phyloP scores from a whole-genome alignment of 2,329 filamentous ascomycete genomes.

The Aspergillus fischeri region DNA sequence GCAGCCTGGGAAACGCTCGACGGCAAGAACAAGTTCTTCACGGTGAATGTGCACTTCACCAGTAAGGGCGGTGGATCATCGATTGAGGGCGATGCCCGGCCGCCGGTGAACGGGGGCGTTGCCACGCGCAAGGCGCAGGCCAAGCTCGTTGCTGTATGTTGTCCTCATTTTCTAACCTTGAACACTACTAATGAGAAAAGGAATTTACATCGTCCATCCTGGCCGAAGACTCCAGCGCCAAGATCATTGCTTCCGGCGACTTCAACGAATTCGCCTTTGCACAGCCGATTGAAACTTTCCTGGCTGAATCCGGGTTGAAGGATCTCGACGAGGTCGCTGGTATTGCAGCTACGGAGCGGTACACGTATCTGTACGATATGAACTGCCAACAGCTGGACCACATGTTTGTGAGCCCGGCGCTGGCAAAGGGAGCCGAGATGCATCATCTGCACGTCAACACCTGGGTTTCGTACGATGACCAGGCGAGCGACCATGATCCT shows the following conservation, averaged over 20 bases:
- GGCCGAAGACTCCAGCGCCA: conserved; percentile 51
- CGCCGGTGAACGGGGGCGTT: conserved; percentile 63
- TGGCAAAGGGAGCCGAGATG: conserved; percentile 39
- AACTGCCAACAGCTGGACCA: conserved; percentile 69
- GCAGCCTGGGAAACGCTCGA: conserved; percentile 61
- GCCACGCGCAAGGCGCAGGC: conserved; percentile 55
- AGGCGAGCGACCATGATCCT: conserved; percentile 67
- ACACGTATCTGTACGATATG: conserved; percentile 67
- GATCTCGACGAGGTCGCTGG: conserved; percentile 60
- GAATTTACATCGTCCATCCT: conserved; percentile 58
- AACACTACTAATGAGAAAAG: conserved; percentile 19
- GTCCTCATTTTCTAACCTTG: not conserved
- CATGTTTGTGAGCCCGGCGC: conserved; percentile 58
- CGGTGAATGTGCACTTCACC: conserved; percentile 66
- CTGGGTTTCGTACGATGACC: conserved; percentile 56
- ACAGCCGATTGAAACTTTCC: conserved; percentile 54
- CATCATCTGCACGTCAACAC: conserved; percentile 70
- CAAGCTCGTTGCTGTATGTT: conserved; percentile 53
- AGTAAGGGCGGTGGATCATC: conserved; percentile 64
- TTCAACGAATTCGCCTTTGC: conserved; percentile 70
- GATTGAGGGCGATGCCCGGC: conserved; percentile 61
- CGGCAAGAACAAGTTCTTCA: conserved; percentile 59
- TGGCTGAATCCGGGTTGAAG: conserved; percentile 50
- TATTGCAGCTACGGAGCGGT: conserved; percentile 55
- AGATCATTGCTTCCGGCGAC: conserved; percentile 61